Evolutionary conservation across 1,139 yeast species (phyloP), one percentile per base, ranked within the genome.

Genomic region (Zygoascus sp.): DNA sequence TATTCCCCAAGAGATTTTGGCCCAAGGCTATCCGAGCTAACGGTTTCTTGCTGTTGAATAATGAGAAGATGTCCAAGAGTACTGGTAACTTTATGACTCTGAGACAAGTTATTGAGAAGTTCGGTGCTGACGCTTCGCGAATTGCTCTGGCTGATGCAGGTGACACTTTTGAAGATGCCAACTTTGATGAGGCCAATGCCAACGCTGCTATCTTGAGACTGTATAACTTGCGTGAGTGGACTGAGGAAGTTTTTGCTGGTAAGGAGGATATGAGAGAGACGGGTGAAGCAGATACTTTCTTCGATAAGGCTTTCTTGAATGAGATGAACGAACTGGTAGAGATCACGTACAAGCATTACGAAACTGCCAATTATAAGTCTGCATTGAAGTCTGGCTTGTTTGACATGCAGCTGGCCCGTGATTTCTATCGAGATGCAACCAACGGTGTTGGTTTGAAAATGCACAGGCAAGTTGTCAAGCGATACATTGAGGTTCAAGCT

Each of bases 71-170:
- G 99, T 82, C 97, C 49, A 92, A 92, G 70, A 85, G 96, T 35
- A 90, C 97, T 32, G 99, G 99, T 70, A 92, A 92, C 73, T 92
- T 94, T 66, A 76, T 89, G 83, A 92, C 98, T 45, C 75, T 92
- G 65, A 79, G 82, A 60, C 89, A 92, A 68, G 77, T 84, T 61
- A 83, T 83, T 50, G 77, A 79, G 59, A 94, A 92, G 71, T 92
- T 82, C 59, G 99, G 98, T 66, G 96, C 98, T 45, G 99, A 94
- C 69, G 97, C 97, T 38, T 76, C 96, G 17, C 84, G 99, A 75
- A 86, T 94, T 67, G 97, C 98, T 8, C 74, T 94, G 59, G 99
- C 98, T 34, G 97, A 94, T 73, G 97, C 97, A 49, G 99, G 99
- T 74, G 99, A 94, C 65, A 74, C 94, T 42, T 80, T 89, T 56